Evolutionary conservation across 768 basidiomycete species (phyloP).

Genomic region (Nidula microcarpa): DNA sequence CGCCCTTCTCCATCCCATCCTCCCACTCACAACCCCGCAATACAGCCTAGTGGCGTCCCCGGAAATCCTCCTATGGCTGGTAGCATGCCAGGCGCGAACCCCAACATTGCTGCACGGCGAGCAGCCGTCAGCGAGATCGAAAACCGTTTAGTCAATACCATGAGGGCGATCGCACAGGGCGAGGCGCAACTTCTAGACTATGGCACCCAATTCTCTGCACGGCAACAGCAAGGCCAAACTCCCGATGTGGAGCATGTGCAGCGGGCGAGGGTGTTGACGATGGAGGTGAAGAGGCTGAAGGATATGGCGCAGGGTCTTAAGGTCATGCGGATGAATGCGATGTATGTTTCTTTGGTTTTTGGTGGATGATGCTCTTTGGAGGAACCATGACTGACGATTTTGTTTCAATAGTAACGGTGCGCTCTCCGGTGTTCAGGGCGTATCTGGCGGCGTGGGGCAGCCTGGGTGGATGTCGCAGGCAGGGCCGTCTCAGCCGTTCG

Average conservation of each 20-base stretch:
- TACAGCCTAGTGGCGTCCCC: constrained; percentile 2
- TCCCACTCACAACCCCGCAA: constrained; percentile 17
- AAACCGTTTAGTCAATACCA: background rate
- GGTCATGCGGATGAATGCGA: too few species aligned
- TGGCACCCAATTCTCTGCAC: background rate
- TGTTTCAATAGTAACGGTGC: too few species aligned
- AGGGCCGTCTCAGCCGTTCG: background rate
- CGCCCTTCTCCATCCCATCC: constrained; percentile 43
- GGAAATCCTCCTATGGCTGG: background rate
- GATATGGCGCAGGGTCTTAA: background rate
- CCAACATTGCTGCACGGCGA: background rate
- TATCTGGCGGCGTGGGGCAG: background rate
- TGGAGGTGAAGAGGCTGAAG: background rate
- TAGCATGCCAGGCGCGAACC: background rate
- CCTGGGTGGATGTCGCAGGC: background rate
- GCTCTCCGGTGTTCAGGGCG: too few species aligned
- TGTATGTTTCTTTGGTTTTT: too few species aligned
- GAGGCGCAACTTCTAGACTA: background rate
- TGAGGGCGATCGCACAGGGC: background rate
- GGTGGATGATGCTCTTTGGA: too few species aligned
- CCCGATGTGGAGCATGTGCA: background rate
- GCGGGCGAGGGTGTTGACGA: background rate
- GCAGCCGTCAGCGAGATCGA: background rate
- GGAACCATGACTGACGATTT: too few species aligned
- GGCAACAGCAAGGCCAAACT: background rate